Evolutionary conservation across 306 rosid genomes (phyloP), one percentile per base, ranked within the genome.

Genomic region (Malus sieversii): DNA sequence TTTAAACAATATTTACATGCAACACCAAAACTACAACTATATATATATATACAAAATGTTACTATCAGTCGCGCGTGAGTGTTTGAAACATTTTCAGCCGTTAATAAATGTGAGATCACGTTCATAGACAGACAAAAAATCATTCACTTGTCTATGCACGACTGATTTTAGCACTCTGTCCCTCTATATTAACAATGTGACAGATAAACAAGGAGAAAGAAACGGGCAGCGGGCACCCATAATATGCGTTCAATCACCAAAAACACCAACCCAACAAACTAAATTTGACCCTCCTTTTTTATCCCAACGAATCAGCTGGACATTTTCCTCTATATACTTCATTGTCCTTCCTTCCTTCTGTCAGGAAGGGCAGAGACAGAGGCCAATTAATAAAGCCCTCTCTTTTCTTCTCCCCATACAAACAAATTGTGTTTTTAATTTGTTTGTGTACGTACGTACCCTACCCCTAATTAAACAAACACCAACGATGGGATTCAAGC

Each of bases 401-500:
- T 32, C 23, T 63, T 63, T 32, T 63, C 42, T 12, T 30, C n/a
- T 16, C 23, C 13, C 22, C 44, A 13, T 29, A 61, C 68, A 63
- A 63, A 63, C 68, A 63, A 30, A 29, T 63, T 63, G 42, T 38
- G 42, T 38, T 38, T 38, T 38, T 38, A 15, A 14, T 63, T 63
- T 32, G 44, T 63, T 63, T 16, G 40, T 63, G 22, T 63, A 27
- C 66, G 38, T 61, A 61, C 66, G 38, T 30, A 63, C 40, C 44
- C 40, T 15, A 48, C 0, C 32, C 19, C 19, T 61, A 61, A 61
- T 4, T 14, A 6, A 61, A 11, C 66, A 61, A 23, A 58, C 55
- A 58, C 57, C 15, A 59, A 27, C 55, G 52, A 89, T 90, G 95
- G 84, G 77, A 15, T 45, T 60, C 8, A 85, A 82, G 59, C 60